Conservation (phyloP, 495 filamentous ascomycete genomes). For the Tuber calosporum region DNA sequence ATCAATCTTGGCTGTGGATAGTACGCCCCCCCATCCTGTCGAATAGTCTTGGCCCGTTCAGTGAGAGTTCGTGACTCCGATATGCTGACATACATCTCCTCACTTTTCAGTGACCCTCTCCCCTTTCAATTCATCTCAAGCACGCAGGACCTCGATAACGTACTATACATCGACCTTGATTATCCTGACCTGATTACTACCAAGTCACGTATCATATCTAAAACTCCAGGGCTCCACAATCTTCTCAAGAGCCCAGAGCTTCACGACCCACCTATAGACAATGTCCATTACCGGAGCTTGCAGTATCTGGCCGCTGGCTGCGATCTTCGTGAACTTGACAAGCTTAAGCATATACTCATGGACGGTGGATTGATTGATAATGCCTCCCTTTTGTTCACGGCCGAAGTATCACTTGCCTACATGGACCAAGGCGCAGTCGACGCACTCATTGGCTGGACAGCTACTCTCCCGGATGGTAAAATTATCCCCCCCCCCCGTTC, state of each 20-base stretch:
- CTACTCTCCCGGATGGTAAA: slow-evolving; percentile 56
- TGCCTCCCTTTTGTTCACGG: slow-evolving; percentile 65
- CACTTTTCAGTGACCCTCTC: slow-evolving; percentile 69
- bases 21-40: slow-evolving; percentile 48
- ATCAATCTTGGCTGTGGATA: slow-evolving; percentile 88
- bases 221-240: slow-evolving; percentile 53
- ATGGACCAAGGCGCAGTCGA: slow-evolving; percentile 74
- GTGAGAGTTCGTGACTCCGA: not conserved
- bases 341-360: slow-evolving; percentile 53
- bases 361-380: slow-evolving; percentile 50
- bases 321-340: slow-evolving; percentile 61
- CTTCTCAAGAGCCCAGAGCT: slow-evolving; percentile 49
- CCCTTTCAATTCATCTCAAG: slow-evolving; percentile 72
- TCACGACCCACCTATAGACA: slow-evolving; percentile 43
- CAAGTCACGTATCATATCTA: slow-evolving; percentile 61
- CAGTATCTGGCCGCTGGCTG: slow-evolving; percentile 75
- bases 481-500: slow-evolving; percentile 11
- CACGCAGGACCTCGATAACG: slow-evolving; percentile 50
- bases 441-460: slow-evolving; percentile 63
- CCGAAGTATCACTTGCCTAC: slow-evolving; percentile 85
- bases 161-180: slow-evolving; percentile 78
- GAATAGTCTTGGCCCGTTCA: not conserved
- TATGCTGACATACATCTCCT: slow-evolving; percentile 22
- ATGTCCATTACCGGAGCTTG: slow-evolving; percentile 55
- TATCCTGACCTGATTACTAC: slow-evolving; percentile 70